Base-by-base conservation (phyloP, 2,329 filamentous ascomycete species). In the Botrytis pseudocinerea region DNA sequence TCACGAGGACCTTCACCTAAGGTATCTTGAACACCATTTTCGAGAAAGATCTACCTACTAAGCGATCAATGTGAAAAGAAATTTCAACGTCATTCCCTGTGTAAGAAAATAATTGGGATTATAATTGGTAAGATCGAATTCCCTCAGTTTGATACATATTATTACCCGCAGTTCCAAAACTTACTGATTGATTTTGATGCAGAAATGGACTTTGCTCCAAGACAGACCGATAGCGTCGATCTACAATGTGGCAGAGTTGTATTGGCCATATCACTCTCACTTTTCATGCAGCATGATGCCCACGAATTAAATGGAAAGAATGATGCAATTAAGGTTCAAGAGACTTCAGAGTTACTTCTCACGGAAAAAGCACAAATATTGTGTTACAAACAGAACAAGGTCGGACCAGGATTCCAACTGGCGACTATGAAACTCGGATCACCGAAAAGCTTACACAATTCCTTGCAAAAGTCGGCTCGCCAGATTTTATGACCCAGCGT, bases 341-440 rank as follows among this genome's bases (percentile, higher is more conserved):
- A 12, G 22, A n/a, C 12, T 4, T 25, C 10, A 5, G 22, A n/a
- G 48, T 14, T 51, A 6, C 22, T 54, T 14, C n/a, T 12, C 25
- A n/a, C 25, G 25, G n/a, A n/a, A 16, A 3, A 7, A 7, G 25
- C 4, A 16, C 12, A 12, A n/a, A 4, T n/a, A 0, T 7, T 7
- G 12, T n/a, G 1, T 7, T 16, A 54, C 22, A 54, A 7, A 12
- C 25, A 16, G 12, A n/a, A n/a, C 0, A 54, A n/a, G 48, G 12
- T 12, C 10, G 0, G 25, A n/a, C 25, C 14, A 10, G 48, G 6
- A n/a, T 6, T 51, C 48, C 48, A 2, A 51, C 48, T n/a, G 25
- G 10, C 12, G 25, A 51, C 2, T n/a, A 51, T 14, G 48, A 25
- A n/a, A n/a, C 10, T n/a, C 6, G 25, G 25, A 54, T n/a, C 48